Base-by-base conservation (phyloP, 352 stramenopile species). In the Albugo candida region DNA sequence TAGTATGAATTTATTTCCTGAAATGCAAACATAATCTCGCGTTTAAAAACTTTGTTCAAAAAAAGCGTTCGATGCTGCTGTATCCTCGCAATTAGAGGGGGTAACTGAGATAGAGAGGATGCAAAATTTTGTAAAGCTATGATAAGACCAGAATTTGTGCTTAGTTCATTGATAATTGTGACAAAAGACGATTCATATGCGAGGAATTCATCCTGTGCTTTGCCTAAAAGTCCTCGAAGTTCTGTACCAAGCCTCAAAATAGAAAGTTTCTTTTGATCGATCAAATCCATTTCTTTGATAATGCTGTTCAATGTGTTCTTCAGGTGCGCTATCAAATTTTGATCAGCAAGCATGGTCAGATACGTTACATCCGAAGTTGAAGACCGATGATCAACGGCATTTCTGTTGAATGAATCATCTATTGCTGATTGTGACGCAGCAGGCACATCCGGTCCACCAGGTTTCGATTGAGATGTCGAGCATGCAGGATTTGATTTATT, bases 1-100 rank as follows among this genome's bases (percentile, higher is more conserved):
- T 87, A 87, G 52, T 85, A 83, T 51, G 75, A 80, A 42, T 82
- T 85, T 56, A 85, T 85, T 53, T 87, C 75, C 47, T 87, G 75
- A 47, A 87, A 87, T 2, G 75, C 75, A 48, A 87, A 87, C 14
- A 75, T 53, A 16, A 84, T 61, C 18, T 82, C 70, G 16, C 58
- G 56, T 58, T 87, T 87, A 34, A 85, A 83, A 12, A 70, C 76
- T 50, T 65, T 70, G 51, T 87, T 87, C 18, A 87, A 62, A 8
- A 43, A 43, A 8, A 43, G 17, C 8, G 20, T 24, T 8, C 24
- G 24, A 31, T 31, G 24, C 24, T 31, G 24, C 24, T 31, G 24
- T 10, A 31, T 31, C 8, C 24, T 31, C 24, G 24, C 24, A 31
- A 31, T 31, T 10, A 31, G 24, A 31, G 24, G 24, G 8, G 38